Percentiles rank a stretch among this genome's conserved stretches.
Conservation (phyloP, 208 protist species). For the Spongospora subterranea region DNA sequence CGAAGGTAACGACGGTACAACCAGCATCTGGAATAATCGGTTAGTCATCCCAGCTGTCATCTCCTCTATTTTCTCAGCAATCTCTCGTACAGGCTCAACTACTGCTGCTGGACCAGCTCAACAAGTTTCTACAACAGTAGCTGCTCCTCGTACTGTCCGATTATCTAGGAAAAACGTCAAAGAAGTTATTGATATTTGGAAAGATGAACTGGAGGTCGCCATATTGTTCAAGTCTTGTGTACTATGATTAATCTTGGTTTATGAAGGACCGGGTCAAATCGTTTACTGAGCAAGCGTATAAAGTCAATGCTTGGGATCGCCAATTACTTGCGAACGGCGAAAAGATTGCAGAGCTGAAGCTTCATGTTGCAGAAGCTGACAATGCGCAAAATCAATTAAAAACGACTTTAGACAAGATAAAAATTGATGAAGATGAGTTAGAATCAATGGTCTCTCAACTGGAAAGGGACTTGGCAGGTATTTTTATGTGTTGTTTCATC, state of each 20-base stretch:
- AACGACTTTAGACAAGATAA: conserved; percentile 39
- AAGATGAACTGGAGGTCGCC: neutral
- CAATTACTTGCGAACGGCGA: conserved; percentile 37
- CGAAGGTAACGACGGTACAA: neutral
- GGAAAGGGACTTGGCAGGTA: neutral
- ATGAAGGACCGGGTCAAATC: neutral
- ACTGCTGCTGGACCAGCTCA: neutral
- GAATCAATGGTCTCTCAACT: conserved; percentile 37
- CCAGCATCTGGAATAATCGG: neutral
- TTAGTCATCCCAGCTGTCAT: neutral
- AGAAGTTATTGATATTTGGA: conserved; percentile 49
- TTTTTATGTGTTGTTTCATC: neutral
- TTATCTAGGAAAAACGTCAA: conserved; percentile 36
- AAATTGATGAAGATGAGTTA: conserved; percentile 52
- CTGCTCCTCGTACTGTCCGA: neutral
- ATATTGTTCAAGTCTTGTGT: neutral
- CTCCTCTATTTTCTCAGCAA: neutral
- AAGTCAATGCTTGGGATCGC: conserved; percentile 33
- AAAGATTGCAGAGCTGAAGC: conserved; percentile 22
- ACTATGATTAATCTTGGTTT: neutral
- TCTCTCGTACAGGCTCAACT: neutral
- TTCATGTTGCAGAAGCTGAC: neutral
- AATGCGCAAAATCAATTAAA: conserved; percentile 42
- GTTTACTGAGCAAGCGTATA: conserved; percentile 42
- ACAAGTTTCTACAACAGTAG: neutral